These are phyloP conservation scores for Aspergillus taichungensis DNA, from an alignment of 495 filamentous ascomycete species.

Conservation along the genomic window DNA sequence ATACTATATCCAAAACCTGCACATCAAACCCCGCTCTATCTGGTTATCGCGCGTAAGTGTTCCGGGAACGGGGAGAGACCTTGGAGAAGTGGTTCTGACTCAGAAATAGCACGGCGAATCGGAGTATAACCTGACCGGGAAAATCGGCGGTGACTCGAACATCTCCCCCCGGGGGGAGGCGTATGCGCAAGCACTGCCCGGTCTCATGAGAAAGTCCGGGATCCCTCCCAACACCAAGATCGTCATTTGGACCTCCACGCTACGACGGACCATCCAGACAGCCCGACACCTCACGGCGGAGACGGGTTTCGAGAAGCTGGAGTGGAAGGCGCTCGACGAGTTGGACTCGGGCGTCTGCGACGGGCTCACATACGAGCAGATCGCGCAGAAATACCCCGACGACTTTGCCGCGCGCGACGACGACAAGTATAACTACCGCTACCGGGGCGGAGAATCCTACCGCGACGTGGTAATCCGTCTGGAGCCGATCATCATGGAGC, in stretches of 20 bases:
- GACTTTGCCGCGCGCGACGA: constrained; percentile 92
- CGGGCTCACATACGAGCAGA: constrained; percentile 88
- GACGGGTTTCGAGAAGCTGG: constrained; percentile 75
- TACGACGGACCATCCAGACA: constrained; percentile 86
- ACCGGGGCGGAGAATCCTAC: constrained; percentile 93
- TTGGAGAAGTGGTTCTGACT: not conserved
- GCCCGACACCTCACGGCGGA: constrained; percentile 61
- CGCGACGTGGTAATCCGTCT: constrained; percentile 95
- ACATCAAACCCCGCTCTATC: constrained; percentile 94
- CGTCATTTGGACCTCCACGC: constrained; percentile 94
- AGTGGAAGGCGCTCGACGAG: constrained; percentile 98
- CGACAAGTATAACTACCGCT: constrained; percentile 99
- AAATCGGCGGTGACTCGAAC: constrained; percentile 84
- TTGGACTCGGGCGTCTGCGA: constrained; percentile 95
- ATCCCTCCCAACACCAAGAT: constrained; percentile 72
- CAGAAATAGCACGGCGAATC: constrained; percentile 81
- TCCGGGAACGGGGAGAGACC: constrained; percentile 6
- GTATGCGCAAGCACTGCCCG: constrained; percentile 75
- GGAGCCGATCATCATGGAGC: constrained; percentile 98
- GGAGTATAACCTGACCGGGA: constrained; percentile 74
- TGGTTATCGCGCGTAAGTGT: constrained; percentile 84
- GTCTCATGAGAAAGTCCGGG: constrained; percentile 65
- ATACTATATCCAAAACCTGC: constrained; percentile 96
- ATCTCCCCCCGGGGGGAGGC: constrained; percentile 79
- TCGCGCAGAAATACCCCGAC: constrained; percentile 81